Conservation (phyloP, 352 stramenopile species). For the Thalassiosira mediterranea region DNA sequence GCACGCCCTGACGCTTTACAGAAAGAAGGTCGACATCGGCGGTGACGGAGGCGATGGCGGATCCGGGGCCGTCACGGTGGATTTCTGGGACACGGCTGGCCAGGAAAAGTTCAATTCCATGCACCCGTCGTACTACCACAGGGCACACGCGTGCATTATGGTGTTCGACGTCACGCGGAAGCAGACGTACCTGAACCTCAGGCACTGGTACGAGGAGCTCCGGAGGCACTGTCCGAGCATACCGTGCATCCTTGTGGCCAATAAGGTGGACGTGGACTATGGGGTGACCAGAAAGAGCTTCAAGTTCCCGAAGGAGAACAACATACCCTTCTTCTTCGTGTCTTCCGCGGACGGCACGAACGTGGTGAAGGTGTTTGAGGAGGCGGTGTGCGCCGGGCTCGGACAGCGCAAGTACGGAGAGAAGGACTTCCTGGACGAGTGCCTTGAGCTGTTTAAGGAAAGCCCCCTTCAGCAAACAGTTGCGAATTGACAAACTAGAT, state of each 20-base stretch:
- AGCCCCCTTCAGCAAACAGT: constrained; percentile 13
- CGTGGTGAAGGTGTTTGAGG: constrained; percentile 93
- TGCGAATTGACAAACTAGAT: too few relatives aligned
- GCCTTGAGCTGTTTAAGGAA: constrained; percentile 88
- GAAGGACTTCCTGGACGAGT: constrained; percentile 91
- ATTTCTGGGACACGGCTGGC: constrained; percentile 96
- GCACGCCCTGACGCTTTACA: constrained; percentile 93
- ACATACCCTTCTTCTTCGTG: constrained; percentile 93
- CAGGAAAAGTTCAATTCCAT: constrained; percentile 95
- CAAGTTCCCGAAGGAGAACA: constrained; percentile 93
- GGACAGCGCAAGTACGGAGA: constrained; percentile 89
- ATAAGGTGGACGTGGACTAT: constrained; percentile 96
- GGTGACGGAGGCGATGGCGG: neutral
- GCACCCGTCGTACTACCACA: constrained; percentile 95
- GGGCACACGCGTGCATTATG: constrained; percentile 92
- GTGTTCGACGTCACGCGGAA: constrained; percentile 96
- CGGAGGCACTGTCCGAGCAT: constrained; percentile 92
- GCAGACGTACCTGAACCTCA: constrained; percentile 92
- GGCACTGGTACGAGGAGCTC: constrained; percentile 89
- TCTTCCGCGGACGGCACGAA: constrained; percentile 94
- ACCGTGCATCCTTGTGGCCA: constrained; percentile 92
- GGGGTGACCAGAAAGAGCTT: constrained; percentile 95
- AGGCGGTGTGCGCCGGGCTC: constrained; percentile 86
- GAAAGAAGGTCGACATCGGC: constrained; percentile 89
- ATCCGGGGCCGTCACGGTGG: constrained; percentile 41